Evolutionary conservation across 495 filamentous ascomycete genomes (phyloP).

Genomic region (Physcia stellaris): DNA sequence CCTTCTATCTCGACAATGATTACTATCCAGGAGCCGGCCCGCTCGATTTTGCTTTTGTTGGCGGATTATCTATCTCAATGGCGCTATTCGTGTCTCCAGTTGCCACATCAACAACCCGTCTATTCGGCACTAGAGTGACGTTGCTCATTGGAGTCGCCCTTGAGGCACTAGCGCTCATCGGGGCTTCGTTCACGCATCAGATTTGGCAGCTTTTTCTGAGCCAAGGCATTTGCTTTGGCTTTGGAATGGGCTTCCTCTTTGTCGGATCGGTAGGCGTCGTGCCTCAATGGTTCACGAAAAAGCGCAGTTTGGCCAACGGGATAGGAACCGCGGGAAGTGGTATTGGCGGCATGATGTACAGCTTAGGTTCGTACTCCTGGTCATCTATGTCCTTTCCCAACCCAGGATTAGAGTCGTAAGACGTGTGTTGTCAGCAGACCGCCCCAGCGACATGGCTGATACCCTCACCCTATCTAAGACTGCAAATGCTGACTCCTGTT

Average conservation of each 20-base stretch:
- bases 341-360: conserved; percentile 50
- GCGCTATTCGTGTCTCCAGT: conserved; percentile 46
- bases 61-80: conserved; percentile 48
- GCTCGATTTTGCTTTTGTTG: conserved; percentile 53
- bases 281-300: conserved; percentile 60
- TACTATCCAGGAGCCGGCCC: conserved; percentile 38
- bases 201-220: conserved; percentile 59
- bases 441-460: too few species aligned
- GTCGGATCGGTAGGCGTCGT: conserved; percentile 45
- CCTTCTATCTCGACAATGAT: conserved; percentile 46
- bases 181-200: conserved; percentile 45
- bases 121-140: conserved; percentile 33
- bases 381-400: too few species aligned
- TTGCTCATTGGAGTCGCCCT: conserved; percentile 42
- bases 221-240: conserved; percentile 58
- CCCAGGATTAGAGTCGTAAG: too few species aligned
- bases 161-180: conserved; percentile 40
- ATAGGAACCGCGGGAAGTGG: conserved; percentile 54
- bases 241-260: conserved; percentile 60
- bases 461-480: too few species aligned
- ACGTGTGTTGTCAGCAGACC: too few species aligned
- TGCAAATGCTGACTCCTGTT: too few species aligned
- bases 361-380: too few species aligned
- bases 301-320: conserved; percentile 55
- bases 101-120: conserved; percentile 38